Evolutionary conservation across 139 green algal genomes (phyloP), one percentile per base, ranked within the genome.

Genomic region (Helicosporidium sp.): DNA sequence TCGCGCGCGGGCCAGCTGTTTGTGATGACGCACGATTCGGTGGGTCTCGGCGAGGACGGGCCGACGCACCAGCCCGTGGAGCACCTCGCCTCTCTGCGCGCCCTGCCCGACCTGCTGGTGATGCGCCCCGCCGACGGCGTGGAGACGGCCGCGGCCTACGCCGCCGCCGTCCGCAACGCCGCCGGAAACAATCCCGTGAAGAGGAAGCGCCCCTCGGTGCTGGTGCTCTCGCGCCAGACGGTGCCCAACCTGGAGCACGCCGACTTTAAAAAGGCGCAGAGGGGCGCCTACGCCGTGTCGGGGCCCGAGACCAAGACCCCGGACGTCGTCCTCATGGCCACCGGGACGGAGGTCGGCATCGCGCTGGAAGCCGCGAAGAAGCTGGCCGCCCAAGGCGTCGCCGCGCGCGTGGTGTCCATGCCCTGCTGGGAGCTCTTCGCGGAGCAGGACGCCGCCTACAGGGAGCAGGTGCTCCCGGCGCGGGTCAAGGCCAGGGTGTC

Each of bases 11-110:
- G 85, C 49, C 69, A 73, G 28, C 78, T 95, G 58, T 93, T 78
- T 52, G 88, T 99, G 34, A 96, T 96, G 84, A 99, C 89, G 41
- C 89, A 99, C 74, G 89, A 99, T 75, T 95, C 84, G 46, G 97
- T 99, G 59, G 89, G 89, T 57, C 78, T 99, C 55, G 89, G 89
- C 56, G 89, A 99, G 85, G 89, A 99, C 57, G 89, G 89, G 64
- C 89, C 89, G 64, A 99, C 89, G 54, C 89, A 99, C 62, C 85
- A 95, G 82, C 79, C 79, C n/a, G 67, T 98, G 34, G 89, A 98
- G 84, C 89, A 98, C 70, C 70, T 98, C 60, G 77, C 82, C 13
- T 89, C 73, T 42, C 96, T 94, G 84, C 82, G 89, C 55, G 81
- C 81, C 56, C 97, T 98, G 89, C 89, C 89, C 69, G 87, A 94